Base-by-base conservation (phyloP, 805 yeast genomes). In the Starmerella sp. region DNA sequence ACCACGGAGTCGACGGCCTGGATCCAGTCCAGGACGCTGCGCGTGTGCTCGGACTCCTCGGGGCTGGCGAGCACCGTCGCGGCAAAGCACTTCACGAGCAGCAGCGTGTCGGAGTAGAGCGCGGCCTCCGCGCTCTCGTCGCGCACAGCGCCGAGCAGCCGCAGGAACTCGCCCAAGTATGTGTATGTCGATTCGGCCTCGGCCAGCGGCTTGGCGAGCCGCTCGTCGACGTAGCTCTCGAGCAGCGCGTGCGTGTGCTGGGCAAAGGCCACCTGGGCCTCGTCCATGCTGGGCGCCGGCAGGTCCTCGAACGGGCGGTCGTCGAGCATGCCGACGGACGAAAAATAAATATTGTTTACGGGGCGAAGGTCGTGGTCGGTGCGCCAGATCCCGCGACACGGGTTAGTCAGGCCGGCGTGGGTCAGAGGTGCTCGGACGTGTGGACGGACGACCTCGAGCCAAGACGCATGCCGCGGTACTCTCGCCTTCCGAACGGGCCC, bases 181-280 rank as follows among this genome's bases (percentile, higher is more conserved):
- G 32, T 29, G 15, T 52, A 17, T 6, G 62, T 51, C 30, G 54
- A 43, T 22, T 41, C 47, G 11, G 44, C 57, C 42, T 31, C 54
- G 13, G 48, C 52, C n/a, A 54, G 57, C 37, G 58, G 62, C 22
- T 45, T 30, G 11, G 34, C 38, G 10, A 56, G 34, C 13, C 57
- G 58, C 48, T 57, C 60, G 7, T 44, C 51, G 13, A 50, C 49
- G 32, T 57, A 60, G 34, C 43, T 28, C 31, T 41, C 37, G 59
- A 60, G 56, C 44, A 59, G 55, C 45, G 44, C 55, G 47, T 59
- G 58, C 29, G 56, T 44, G 37, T 15, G 17, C 37, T n/a, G 42
- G 13, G 54, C 54, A 30, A 58, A 56, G 14, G 42, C 51, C 10
- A 53, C 32, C 36, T 42, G 52, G 30, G 52, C 57, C 36, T 38